phyloP scores from a whole-genome alignment of 306 rosid genomes.

The Gillenia trifoliata region DNA sequence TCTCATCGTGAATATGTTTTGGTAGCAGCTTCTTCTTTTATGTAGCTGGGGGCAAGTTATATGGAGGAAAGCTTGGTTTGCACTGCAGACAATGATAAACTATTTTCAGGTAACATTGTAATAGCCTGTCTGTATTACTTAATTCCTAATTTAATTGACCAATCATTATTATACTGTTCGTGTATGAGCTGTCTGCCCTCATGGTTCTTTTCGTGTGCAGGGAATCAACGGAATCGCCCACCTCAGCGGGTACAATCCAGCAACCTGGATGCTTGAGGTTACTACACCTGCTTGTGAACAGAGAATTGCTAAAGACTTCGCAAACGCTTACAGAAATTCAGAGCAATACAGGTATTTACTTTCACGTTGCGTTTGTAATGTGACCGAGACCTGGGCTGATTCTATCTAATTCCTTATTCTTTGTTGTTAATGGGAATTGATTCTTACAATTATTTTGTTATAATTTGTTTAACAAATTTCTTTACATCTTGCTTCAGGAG shows the following conservation, averaged over 20 bases:
- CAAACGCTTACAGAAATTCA: constrained; percentile 51
- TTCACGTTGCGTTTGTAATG: constrained; percentile 4
- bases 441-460: not conserved
- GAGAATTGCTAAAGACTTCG: constrained; percentile 56
- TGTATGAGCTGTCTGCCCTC: constrained; percentile 13
- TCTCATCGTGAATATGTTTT: constrained; percentile 15
- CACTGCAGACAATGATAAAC: constrained; percentile 60
- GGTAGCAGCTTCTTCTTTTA: constrained; percentile 71
- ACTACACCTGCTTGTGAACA: constrained; percentile 69
- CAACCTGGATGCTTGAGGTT: constrained; percentile 94
- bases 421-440: not conserved
- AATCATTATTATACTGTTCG: not conserved
- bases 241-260: constrained; percentile 71
- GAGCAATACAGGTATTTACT: constrained; percentile 50
- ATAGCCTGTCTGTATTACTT: not conserved
- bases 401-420: not conserved
- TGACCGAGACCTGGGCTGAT: constrained; percentile 1
- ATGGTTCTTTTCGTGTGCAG: constrained; percentile 32
- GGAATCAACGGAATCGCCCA: constrained; percentile 46
- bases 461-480: constrained; percentile 1
- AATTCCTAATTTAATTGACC: constrained; percentile 1
- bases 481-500: constrained; percentile 29
- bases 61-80: constrained; percentile 79
- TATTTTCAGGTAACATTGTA: constrained; percentile 66
- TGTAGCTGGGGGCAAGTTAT: constrained; percentile 87